These are phyloP conservation scores for Erysimum cheiri DNA, from an alignment of 441 rosid species.

Conservation along the genomic window DNA sequence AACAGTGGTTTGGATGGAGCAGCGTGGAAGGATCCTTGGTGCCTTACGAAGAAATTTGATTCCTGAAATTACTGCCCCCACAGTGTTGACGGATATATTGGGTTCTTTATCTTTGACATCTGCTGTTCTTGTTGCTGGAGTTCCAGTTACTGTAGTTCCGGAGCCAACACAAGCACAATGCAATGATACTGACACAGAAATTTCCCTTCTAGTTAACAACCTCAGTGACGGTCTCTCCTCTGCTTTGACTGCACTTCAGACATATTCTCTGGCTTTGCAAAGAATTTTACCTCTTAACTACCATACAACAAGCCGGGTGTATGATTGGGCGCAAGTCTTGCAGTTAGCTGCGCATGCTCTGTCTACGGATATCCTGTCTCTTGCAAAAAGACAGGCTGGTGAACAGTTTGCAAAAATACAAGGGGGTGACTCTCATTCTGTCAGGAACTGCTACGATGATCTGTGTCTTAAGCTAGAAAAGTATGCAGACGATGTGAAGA, in stretches of 20 bases:
- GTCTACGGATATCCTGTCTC: constrained; percentile 75
- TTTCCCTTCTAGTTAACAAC: constrained; percentile 73
- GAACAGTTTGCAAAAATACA: constrained; percentile 67
- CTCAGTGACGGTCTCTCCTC: constrained; percentile 81
- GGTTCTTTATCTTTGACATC: constrained; percentile 83
- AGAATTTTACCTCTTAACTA: constrained; percentile 93
- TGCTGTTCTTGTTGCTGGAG: constrained; percentile 88
- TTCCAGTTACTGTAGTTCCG: constrained; percentile 94
- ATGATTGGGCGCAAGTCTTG: constrained; percentile 90
- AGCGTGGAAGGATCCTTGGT: constrained; percentile 89
- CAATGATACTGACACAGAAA: constrained; percentile 88
- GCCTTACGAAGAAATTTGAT: constrained; percentile 78
- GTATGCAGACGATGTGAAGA: constrained; percentile 71
- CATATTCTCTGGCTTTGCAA: constrained; percentile 83
- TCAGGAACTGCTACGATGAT: constrained; percentile 62
- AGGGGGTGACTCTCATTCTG: constrained; percentile 66
- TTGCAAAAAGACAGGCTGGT: constrained; percentile 86
- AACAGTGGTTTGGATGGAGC: constrained; percentile 89
- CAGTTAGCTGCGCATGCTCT: constrained; percentile 81
- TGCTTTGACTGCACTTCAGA: constrained; percentile 69
- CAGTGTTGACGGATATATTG: constrained; percentile 55
- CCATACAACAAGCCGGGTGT: constrained; percentile 78
- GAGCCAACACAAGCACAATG: constrained; percentile 98
- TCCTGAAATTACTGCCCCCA: constrained; percentile 67
- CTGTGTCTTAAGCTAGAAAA: constrained; percentile 72